phyloP scores from a whole-genome alignment of 1,284 basidiomycete species.

The Sanghuangporus weigelae region DNA sequence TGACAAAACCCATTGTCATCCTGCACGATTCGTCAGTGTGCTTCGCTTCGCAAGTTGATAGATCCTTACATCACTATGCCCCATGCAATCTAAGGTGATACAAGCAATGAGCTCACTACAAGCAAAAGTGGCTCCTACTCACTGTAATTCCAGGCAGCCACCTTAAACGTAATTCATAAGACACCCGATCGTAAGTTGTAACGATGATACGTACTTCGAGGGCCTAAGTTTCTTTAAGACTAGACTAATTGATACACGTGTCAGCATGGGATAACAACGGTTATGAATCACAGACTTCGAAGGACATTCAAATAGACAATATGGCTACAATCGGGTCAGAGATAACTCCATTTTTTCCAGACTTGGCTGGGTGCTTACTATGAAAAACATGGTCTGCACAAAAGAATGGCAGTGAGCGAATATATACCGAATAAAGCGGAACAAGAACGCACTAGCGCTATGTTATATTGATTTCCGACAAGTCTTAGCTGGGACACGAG shows the following conservation, averaged over 20 bases:
- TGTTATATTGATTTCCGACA: conserved; percentile 56
- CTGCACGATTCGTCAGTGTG: conserved; percentile 27
- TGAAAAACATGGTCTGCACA: conserved; percentile 63
- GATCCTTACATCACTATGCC: conserved; percentile 40
- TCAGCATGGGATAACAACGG: neutral
- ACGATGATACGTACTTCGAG: conserved; percentile 33
- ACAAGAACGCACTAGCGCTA: conserved; percentile 45
- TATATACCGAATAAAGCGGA: neutral
- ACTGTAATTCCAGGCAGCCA: conserved; percentile 48
- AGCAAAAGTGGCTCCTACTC: conserved; percentile 6
- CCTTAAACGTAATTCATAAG: conserved; percentile 21
- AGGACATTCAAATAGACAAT: conserved; percentile 57
- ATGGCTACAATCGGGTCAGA: conserved; percentile 35
- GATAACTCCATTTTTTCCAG: neutral
- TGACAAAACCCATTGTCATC: conserved; percentile 63
- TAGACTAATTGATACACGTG: conserved; percentile 28
- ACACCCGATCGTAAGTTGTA: neutral
- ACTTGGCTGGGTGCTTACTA: conserved; percentile 38
- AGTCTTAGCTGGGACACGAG: conserved; percentile 47
- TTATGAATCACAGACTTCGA: conserved; percentile 40
- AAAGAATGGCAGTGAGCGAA: neutral
- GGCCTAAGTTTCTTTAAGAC: conserved; percentile 47
- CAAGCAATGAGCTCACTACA: neutral
- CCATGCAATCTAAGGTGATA: conserved; percentile 36
- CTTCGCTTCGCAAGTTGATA: neutral